A percentile compares a stretch with the other conserved stretches of the same genome.
These are phyloP conservation scores for Pinus tabuliformis DNA, from an alignment of 75 land plant genomes.

Conservation along the genomic window DNA sequence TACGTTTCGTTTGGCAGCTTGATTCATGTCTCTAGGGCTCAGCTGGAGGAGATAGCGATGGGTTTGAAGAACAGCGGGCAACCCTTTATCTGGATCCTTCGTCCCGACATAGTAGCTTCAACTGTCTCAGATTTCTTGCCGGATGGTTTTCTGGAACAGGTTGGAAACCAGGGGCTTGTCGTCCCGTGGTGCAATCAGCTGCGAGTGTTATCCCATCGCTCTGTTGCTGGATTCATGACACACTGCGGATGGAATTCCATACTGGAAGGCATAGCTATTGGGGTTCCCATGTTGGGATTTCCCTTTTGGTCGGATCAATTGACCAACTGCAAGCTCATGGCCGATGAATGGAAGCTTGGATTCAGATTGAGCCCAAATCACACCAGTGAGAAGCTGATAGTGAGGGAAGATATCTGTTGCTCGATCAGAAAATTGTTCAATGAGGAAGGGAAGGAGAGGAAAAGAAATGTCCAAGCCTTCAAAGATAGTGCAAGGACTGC, in stretches of 20 bases:
- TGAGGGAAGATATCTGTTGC: no score
- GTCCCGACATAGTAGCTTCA: neutral
- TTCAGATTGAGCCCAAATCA: no score
- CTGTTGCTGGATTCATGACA: neutral
- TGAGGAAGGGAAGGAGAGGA: no score
- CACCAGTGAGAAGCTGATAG: no score
- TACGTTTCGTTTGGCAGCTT: slow-evolving; percentile 57
- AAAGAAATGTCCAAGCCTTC: no score
- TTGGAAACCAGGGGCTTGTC: neutral
- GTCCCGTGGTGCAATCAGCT: neutral
- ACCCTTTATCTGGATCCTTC: slow-evolving; percentile 32
- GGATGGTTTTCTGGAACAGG: neutral
- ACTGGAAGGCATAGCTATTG: neutral
- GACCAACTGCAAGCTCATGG: neutral
- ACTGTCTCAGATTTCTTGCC: neutral
- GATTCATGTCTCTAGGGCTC: slow-evolving; percentile 18
- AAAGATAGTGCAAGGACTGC: no score
- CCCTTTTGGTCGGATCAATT: neutral
- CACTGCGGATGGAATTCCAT: slow-evolving; percentile 4
- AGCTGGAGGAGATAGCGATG: slow-evolving; percentile 30
- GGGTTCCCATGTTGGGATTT: neutral
- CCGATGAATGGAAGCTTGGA: no score
- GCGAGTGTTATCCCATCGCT: neutral
- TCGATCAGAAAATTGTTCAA: no score
- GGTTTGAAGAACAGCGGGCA: slow-evolving; percentile 30